These are phyloP conservation scores for Apiotrichum veenhuisii DNA, from an alignment of 1,284 basidiomycete species.

Conservation along the genomic window DNA sequence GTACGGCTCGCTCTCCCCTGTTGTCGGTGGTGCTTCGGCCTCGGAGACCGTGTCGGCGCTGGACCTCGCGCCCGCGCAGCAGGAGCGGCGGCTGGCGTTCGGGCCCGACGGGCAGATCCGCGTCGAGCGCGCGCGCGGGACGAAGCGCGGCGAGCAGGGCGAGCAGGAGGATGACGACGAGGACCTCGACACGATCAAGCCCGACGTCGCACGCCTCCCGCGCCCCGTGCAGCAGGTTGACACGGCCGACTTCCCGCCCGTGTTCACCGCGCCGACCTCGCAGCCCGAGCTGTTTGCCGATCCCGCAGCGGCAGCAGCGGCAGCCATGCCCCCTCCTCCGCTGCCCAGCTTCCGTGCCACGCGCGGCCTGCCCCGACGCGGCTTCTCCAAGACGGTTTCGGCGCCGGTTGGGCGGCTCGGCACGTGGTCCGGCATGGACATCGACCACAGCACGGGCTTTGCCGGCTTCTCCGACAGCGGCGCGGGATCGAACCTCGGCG, in stretches of 20 bases:
- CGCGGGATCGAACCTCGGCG: not conserved
- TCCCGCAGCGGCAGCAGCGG: no score
- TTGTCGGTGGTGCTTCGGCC: no score
- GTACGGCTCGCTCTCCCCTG: slow-evolving; percentile 15
- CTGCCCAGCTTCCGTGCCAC: slow-evolving; percentile 8
- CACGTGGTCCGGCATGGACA: slow-evolving; percentile 31
- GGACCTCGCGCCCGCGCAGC: slow-evolving; percentile 10
- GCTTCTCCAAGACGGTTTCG: slow-evolving; percentile 34
- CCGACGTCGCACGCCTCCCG: not conserved
- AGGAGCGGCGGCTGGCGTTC: slow-evolving; percentile 18
- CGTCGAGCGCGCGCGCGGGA: slow-evolving; percentile 8
- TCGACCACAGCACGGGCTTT: slow-evolving; percentile 19
- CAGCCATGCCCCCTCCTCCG: slow-evolving; percentile 15
- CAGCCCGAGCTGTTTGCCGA: slow-evolving; percentile 32
- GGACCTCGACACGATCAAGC: slow-evolving; percentile 5
- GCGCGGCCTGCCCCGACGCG: slow-evolving; percentile 10
- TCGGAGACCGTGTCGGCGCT: slow-evolving; percentile 9
- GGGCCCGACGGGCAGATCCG: slow-evolving; percentile 20
- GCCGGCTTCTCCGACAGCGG: not conserved
- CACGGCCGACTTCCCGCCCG: slow-evolving; percentile 39
- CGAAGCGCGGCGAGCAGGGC: slow-evolving; percentile 15
- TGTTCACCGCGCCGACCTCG: slow-evolving; percentile 30
- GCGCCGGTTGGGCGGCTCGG: slow-evolving; percentile 38
- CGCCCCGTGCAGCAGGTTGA: not conserved
- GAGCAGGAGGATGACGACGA: not conserved